Conservation (phyloP, 2,329 filamentous ascomycete genomes). For the Colletotrichum australisinense region DNA sequence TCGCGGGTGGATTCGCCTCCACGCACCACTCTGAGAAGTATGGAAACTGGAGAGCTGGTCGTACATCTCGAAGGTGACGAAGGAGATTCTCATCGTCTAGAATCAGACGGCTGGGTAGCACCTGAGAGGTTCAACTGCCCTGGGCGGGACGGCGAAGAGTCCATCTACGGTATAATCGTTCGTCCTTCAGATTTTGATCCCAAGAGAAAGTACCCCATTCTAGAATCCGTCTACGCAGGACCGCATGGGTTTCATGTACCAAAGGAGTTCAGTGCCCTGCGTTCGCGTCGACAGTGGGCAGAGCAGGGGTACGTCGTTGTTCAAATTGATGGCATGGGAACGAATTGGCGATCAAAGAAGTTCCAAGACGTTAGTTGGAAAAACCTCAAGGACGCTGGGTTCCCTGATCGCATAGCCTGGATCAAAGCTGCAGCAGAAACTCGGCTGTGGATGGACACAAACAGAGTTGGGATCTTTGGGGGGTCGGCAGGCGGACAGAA, state of each 20-base stretch:
- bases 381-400: constrained; percentile 42
- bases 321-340: constrained; percentile 46
- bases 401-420: constrained; percentile 46
- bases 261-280: constrained; percentile 39
- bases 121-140: constrained; percentile 4
- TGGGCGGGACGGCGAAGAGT: background rate
- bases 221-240: constrained; percentile 45
- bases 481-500: constrained; percentile 46
- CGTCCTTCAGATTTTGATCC: constrained; percentile 39
- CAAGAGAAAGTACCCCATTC: constrained; percentile 41
- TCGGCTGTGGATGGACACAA: constrained; percentile 43
- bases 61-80: background rate
- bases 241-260: constrained; percentile 39
- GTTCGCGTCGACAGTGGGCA: constrained; percentile 38
- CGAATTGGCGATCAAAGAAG: constrained; percentile 43
- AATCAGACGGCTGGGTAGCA: background rate
- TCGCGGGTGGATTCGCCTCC: background rate
- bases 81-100: background rate
- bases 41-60: background rate
- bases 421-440: constrained; percentile 41
- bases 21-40: background rate
- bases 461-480: constrained; percentile 44
- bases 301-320: constrained; percentile 46
- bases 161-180: constrained; percentile 2
- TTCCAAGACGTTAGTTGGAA: constrained; percentile 47